Evolutionary conservation across 2,329 filamentous ascomycete species (phyloP).

Genomic region (Uncinocarpus reesii): DNA sequence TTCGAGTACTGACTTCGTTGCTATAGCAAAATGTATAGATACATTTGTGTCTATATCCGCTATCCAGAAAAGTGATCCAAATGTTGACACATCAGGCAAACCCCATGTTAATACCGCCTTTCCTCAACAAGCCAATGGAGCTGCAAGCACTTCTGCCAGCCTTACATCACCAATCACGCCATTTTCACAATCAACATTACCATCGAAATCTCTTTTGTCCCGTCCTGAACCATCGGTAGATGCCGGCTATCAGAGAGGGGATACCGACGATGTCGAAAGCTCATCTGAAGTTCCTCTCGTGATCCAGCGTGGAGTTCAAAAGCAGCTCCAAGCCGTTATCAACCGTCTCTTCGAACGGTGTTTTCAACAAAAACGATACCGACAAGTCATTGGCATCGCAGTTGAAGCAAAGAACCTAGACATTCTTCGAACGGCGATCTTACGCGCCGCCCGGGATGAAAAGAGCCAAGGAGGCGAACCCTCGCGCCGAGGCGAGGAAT

Average conservation of each 20-base stretch:
- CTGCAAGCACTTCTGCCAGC: constrained; percentile 52
- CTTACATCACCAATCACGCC: constrained; percentile 83
- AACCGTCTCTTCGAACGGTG: constrained; percentile 86
- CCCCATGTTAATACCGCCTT: constrained; percentile 74
- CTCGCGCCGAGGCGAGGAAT: constrained; percentile 62
- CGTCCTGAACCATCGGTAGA: constrained; percentile 58
- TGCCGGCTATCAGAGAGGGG: constrained; percentile 45
- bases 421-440: constrained; percentile 74
- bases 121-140: constrained; percentile 54
- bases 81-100: constrained; percentile 40
- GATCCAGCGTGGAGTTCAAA: constrained; percentile 62
- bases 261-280: constrained; percentile 44
- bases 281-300: constrained; percentile 52
- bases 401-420: constrained; percentile 89
- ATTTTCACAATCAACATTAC: constrained; percentile 85
- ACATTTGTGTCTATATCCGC: constrained; percentile 82
- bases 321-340: constrained; percentile 71
- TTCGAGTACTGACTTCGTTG: background rate
- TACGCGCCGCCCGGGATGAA: constrained; percentile 78
- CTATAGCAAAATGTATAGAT: constrained; percentile 80
- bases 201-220: constrained; percentile 90
- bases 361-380: constrained; percentile 73
- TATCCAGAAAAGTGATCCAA: constrained; percentile 45
- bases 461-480: constrained; percentile 53
- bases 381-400: constrained; percentile 92